Evolutionary conservation across 495 filamentous ascomycete genomes (phyloP).

Genomic region (Xanthoparmelia taractica): DNA sequence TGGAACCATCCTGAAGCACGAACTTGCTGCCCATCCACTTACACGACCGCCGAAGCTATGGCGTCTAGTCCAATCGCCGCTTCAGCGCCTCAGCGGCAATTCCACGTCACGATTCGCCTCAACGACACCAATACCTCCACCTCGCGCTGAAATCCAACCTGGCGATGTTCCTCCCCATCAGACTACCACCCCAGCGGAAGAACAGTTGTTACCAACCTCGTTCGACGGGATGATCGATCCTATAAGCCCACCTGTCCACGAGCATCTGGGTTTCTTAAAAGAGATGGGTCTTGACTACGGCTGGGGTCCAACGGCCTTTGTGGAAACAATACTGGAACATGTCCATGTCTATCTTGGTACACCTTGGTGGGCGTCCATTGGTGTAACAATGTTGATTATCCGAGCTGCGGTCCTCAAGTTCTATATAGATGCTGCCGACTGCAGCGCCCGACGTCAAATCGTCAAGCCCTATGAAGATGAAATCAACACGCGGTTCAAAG

Average conservation of each 20-base stretch:
- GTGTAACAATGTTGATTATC: conserved; percentile 52
- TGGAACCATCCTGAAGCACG: background rate
- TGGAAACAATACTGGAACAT: conserved; percentile 73
- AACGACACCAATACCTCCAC: background rate
- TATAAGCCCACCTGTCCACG: conserved; percentile 38
- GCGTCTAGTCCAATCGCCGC: background rate
- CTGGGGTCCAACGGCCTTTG: conserved; percentile 60
- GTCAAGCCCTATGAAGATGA: conserved; percentile 42
- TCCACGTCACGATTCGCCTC: background rate
- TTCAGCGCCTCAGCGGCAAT: background rate
- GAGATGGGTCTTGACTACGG: conserved; percentile 79
- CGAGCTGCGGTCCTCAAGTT: conserved; percentile 59
- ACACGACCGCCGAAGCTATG: background rate
- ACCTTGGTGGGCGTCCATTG: conserved; percentile 77
- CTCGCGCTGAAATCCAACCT: conserved; percentile 13
- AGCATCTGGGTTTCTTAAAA: conserved; percentile 75
- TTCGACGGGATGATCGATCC: conserved; percentile 35
- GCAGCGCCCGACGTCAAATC: conserved; percentile 43
- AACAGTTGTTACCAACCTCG: conserved; percentile 14
- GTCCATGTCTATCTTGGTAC: conserved; percentile 63
- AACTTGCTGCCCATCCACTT: background rate
- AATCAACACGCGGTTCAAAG: conserved; percentile 47
- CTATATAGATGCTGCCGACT: conserved; percentile 52
- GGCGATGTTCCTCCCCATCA: background rate
- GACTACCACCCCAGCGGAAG: background rate